Evolutionary conservation across 2,329 filamentous ascomycete genomes (phyloP).

Genomic region (Aspergillus fructus): DNA sequence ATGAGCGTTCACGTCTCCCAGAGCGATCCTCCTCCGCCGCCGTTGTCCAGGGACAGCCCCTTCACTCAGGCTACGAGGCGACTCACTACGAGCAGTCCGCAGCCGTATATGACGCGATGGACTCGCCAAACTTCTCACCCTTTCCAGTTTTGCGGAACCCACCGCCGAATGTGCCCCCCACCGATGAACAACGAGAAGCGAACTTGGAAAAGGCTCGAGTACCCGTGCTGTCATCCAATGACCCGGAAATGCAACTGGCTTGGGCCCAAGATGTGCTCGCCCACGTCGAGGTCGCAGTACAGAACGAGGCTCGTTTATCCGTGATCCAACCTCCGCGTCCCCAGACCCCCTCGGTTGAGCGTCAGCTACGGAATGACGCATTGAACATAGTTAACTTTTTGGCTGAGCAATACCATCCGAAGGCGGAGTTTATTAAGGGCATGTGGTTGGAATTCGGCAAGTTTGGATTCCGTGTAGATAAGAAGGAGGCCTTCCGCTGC

Average conservation of each 20-base stretch:
- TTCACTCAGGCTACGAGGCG: constrained; percentile 32
- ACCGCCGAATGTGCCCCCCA: constrained; percentile 85
- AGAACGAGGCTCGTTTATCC: constrained; percentile 70
- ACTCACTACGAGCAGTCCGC: constrained; percentile 52
- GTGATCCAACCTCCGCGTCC: constrained; percentile 62
- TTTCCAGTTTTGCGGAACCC: constrained; percentile 80
- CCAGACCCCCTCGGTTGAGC: constrained; percentile 80
- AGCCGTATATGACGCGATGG: constrained; percentile 49
- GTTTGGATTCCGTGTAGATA: constrained; percentile 85
- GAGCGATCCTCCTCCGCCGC: constrained; percentile 37
- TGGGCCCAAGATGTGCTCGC: constrained; percentile 93
- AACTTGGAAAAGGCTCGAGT: constrained; percentile 81
- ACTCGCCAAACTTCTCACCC: constrained; percentile 78
- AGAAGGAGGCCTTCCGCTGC: constrained; percentile 86
- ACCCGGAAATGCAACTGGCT: constrained; percentile 92
- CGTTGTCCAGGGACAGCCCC: constrained; percentile 28
- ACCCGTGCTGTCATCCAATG: constrained; percentile 85
- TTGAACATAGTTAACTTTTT: constrained; percentile 90
- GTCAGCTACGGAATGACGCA: constrained; percentile 82
- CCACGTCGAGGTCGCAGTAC: constrained; percentile 80
- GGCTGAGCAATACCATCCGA: constrained; percentile 86
- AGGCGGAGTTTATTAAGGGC: constrained; percentile 88
- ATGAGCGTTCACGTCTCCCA: constrained; percentile 34
- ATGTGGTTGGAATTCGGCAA: constrained; percentile 99
- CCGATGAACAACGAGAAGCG: constrained; percentile 90